A percentile compares a stretch with the other conserved stretches of the same genome.
Conservation (phyloP, 2,329 filamentous ascomycete genomes). For the Epichloe sibirici region DNA sequence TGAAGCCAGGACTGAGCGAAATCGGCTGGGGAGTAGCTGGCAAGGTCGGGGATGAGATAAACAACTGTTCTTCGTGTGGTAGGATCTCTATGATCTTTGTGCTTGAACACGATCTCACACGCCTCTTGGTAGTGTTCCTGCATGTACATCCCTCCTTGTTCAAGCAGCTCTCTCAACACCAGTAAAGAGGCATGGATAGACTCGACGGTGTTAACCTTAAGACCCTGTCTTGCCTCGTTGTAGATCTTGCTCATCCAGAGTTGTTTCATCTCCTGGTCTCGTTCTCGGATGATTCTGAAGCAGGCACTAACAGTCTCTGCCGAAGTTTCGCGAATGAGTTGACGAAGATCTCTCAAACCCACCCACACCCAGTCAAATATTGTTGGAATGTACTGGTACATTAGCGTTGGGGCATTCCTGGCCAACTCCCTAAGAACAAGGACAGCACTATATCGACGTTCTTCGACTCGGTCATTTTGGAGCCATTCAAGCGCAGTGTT, state of each 20-base stretch:
- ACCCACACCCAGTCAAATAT: conserved; percentile 97
- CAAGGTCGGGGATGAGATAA: conserved; percentile 80
- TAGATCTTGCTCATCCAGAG: conserved; percentile 88
- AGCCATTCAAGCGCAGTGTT: conserved; percentile 95
- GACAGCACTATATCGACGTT: conserved; percentile 84
- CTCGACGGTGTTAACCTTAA: conserved; percentile 72
- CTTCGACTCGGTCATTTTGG: conserved; percentile 87
- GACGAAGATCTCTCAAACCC: conserved; percentile 76
- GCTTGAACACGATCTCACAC: conserved; percentile 82
- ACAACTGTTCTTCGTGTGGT: conserved; percentile 86
- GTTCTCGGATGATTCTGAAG: conserved; percentile 88
- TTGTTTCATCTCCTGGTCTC: conserved; percentile 78
- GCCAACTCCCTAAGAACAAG: conserved; percentile 83
- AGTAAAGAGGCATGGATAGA: conserved; percentile 88
- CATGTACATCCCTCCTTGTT: conserved; percentile 99
- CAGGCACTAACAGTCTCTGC: conserved; percentile 89
- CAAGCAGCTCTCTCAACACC: conserved; percentile 81
- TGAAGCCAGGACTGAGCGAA: conserved; percentile 83
- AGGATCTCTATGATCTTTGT: conserved; percentile 84
- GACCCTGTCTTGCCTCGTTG: conserved; percentile 67
- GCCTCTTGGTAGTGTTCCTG: conserved; percentile 84
- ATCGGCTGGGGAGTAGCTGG: conserved; percentile 81
- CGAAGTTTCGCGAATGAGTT: conserved; percentile 83
- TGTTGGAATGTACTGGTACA: conserved; percentile 90
- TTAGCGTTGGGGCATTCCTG: conserved; percentile 83